phyloP scores from a whole-genome alignment of 139 green algal genomes.

The Chlorella sorokiniana region DNA sequence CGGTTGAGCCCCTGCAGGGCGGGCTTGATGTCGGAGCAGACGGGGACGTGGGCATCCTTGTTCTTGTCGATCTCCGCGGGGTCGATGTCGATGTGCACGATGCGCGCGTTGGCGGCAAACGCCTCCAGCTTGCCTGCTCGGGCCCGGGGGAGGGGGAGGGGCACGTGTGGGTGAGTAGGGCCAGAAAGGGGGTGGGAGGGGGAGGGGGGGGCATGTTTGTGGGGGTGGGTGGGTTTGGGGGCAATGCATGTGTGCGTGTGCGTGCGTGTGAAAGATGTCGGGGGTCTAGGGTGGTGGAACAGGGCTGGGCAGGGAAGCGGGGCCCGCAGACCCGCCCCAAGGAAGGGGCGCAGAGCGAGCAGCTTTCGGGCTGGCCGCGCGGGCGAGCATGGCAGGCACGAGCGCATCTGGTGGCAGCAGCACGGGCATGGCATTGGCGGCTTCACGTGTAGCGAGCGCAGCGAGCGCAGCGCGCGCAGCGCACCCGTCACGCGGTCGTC shows the following conservation, averaged over 20 bases:
- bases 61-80: slow-evolving; percentile 99
- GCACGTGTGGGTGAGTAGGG: neutral
- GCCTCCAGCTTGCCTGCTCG: slow-evolving; percentile 89
- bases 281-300: too few species aligned
- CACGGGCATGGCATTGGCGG: too few species aligned
- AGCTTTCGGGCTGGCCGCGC: too few species aligned
- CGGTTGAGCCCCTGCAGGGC: slow-evolving; percentile 76
- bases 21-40: slow-evolving; percentile 82
- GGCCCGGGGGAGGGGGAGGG: neutral
- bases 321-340: too few species aligned
- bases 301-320: too few species aligned
- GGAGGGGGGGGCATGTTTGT: neutral
- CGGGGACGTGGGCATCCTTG: slow-evolving; percentile 91
- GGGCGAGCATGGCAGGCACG: too few species aligned
- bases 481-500: slow-evolving; percentile 96
- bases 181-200: neutral
- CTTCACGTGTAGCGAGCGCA: too few species aligned
- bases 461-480: neutral
- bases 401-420: too few species aligned
- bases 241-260: neutral
- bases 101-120: slow-evolving; percentile 89
- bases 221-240: neutral
- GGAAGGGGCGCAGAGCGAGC: too few species aligned
- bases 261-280: too few species aligned
- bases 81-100: slow-evolving; percentile 99